Conservation (phyloP, 2,329 filamentous ascomycete species). For the Lachnellula suecica region DNA sequence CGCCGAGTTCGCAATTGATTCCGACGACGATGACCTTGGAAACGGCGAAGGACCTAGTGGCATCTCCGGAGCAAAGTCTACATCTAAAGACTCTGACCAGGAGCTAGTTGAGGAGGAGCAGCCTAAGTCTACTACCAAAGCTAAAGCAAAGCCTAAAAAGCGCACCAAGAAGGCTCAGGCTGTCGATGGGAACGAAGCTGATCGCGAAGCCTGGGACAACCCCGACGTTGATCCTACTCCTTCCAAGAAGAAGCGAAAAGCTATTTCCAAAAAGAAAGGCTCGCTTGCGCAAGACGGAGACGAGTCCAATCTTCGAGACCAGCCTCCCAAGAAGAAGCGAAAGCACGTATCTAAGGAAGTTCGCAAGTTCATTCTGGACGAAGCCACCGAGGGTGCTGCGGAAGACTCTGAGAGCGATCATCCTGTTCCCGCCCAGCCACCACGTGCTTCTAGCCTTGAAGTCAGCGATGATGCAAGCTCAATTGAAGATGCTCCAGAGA, state of each 20-base stretch:
- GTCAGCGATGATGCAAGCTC: too few species aligned
- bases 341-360: not conserved
- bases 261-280: not conserved
- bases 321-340: not conserved
- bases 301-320: not conserved
- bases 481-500: too few species aligned
- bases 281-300: not conserved
- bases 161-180: not conserved
- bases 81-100: not conserved
- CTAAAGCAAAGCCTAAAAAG: not conserved
- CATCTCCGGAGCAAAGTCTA: not conserved
- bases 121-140: not conserved
- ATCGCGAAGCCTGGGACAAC: not conserved
- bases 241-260: not conserved
- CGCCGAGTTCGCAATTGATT: not conserved
- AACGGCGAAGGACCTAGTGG: constrained; percentile 6
- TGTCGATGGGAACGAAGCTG: not conserved
- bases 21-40: not conserved
- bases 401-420: not conserved
- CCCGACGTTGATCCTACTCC: not conserved
- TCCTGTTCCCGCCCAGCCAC: not conserved
- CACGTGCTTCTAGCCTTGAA: too few species aligned
- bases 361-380: not conserved
- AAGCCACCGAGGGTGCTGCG: not conserved
- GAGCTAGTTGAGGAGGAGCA: not conserved